phyloP scores from a whole-genome alignment of 208 protist genomes.

The Angomonas deanei region DNA sequence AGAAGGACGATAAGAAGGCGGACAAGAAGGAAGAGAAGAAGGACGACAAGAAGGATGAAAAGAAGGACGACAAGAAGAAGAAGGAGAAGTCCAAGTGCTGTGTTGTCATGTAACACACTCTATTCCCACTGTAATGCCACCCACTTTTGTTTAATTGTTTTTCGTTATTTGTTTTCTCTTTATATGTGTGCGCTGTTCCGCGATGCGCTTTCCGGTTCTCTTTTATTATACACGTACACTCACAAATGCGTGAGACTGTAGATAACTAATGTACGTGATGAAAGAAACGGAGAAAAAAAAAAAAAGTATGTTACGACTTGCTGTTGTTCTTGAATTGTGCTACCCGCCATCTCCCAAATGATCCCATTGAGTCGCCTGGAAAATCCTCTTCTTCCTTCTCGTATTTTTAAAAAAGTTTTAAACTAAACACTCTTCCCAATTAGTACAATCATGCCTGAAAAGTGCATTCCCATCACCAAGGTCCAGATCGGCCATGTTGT shows the following conservation, averaged over 20 bases:
- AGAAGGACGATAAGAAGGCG: neutral
- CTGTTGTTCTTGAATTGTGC: neutral
- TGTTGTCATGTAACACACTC: slow-evolving; percentile 25
- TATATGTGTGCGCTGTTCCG: no score
- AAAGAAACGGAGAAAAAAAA: neutral
- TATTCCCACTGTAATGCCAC: neutral
- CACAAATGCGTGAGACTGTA: no score
- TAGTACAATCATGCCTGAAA: slow-evolving; percentile 15
- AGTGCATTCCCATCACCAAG: slow-evolving; percentile 24
- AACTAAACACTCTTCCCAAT: neutral
- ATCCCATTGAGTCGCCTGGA: no score
- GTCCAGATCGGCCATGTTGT: slow-evolving; percentile 44
- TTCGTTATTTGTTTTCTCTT: neutral
- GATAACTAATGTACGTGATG: neutral
- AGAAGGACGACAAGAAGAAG: slow-evolving; percentile 19
- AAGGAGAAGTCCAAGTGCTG: slow-evolving; percentile 31
- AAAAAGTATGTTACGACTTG: neutral
- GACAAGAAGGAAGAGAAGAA: neutral
- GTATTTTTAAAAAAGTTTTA: neutral
- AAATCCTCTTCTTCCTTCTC: neutral
- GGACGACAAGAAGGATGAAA: slow-evolving; percentile 4
- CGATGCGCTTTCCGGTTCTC: no score
- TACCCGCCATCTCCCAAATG: no score
- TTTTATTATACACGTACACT: no score
- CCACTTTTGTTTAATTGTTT: neutral